Evolutionary conservation across 305 asterid species (phyloP), one percentile per base, ranked within the genome.

Genomic region (Fraxinus angustifolia): DNA sequence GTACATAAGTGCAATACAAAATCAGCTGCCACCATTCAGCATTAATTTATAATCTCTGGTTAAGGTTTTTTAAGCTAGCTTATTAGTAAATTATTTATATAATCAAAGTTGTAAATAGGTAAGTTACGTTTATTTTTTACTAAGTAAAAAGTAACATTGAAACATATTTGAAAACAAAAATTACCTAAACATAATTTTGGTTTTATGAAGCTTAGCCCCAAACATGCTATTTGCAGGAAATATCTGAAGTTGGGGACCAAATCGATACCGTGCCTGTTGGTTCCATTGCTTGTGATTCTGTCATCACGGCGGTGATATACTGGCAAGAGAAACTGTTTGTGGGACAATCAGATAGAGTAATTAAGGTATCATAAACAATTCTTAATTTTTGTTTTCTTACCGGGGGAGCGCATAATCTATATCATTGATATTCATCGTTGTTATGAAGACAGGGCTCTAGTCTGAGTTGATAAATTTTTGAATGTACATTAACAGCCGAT

Each of bases 311-410:
- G 81, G 87, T 95, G 36, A 3, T 84, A 79, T 90, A 91, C 85
- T 84, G 89, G 88, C 81, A 91, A 38, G 98, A 92, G 86, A 95
- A 92, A 88, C 88, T 93, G 60, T 86, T 90, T 72, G 93, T 84
- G 40, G 98, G 94, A 79, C 97, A 90, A 83, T 93, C 97, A 71
- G 91, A 95, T 83, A 77, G 87, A 83, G 85, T 70, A 38, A 85
- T 91, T 82, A 95, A 93, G 95, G 96, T 90, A 75, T 1, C n/a
- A 10, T 78, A 12, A 7, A 28, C 28, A 30, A 33, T 60, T 62
- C 34, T 65, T 23, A 11, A 14, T 60, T 34, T 38, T 42, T 8
- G 21, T 33, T 70, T 6, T 65, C 14, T 33, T 72, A 4, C 11
- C 58, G 10, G 14, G 21, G 19, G 38, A 53, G 10, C 53, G 12